Percentiles rank a stretch among this genome's conserved stretches.
phyloP scores from a whole-genome alignment of 768 basidiomycete species.

The Exsudoporus frostii region DNA sequence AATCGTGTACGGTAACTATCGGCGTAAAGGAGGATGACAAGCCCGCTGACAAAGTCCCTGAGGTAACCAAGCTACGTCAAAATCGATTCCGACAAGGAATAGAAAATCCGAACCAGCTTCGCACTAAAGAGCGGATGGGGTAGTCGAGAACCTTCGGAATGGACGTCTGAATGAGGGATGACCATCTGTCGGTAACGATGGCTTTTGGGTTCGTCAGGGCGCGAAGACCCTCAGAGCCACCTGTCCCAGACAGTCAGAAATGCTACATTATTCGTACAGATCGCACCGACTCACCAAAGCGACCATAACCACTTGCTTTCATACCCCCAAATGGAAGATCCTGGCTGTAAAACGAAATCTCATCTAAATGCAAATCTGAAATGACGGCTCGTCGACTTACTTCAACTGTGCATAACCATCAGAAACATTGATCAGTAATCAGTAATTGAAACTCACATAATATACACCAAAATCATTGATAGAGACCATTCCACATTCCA shows the following conservation, averaged over 20 bases:
- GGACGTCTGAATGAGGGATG: constrained; percentile 73
- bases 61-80: constrained; percentile 1
- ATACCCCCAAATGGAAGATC: constrained; percentile 93
- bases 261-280: background rate
- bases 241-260: constrained; percentile 36
- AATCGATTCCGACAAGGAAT: background rate
- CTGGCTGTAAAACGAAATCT: constrained; percentile 48
- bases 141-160: constrained; percentile 89
- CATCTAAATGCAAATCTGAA: background rate
- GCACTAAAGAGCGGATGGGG: constrained; percentile 67
- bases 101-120: constrained; percentile 62
- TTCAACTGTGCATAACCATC: constrained; percentile 49
- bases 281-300: constrained; percentile 62
- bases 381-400: constrained; percentile 38
- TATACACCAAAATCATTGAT: constrained; percentile 92
- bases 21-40: constrained; percentile 47
- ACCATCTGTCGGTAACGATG: constrained; percentile 83
- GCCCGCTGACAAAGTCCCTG: constrained; percentile 52
- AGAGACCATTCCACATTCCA: constrained; percentile 97
- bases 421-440: constrained; percentile 11
- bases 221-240: constrained; percentile 91
- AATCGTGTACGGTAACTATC: constrained; percentile 46
- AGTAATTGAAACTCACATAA: constrained; percentile 52
- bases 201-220: constrained; percentile 86
- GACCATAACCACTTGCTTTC: constrained; percentile 89